Evolutionary conservation across 768 basidiomycete genomes (phyloP).

Genomic region (Hemileccinum rubropunctum): DNA sequence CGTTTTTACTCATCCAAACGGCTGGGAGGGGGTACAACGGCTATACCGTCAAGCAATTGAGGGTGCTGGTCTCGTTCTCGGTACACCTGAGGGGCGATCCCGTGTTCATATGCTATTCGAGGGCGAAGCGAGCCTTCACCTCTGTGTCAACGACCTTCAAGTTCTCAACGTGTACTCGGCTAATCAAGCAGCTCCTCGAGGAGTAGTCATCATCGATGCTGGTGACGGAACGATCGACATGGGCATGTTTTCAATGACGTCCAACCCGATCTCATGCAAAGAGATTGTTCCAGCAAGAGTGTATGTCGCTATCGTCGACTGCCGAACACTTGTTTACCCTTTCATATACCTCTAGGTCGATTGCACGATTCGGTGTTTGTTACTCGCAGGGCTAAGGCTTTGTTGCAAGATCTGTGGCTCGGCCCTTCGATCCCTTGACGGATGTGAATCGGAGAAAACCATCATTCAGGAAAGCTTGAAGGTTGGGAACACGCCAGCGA

Average conservation of each 20-base stretch:
- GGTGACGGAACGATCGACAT: slow-evolving; percentile 40
- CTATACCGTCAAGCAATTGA: slow-evolving; percentile 21
- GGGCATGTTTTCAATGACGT: slow-evolving; percentile 32
- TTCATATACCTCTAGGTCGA: too few species aligned
- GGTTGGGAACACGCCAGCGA: neutral
- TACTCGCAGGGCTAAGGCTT: too few species aligned
- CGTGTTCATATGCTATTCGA: slow-evolving; percentile 23
- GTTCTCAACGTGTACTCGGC: too few species aligned
- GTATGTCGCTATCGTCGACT: slow-evolving; percentile 2
- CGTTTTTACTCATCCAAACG: slow-evolving; percentile 28
- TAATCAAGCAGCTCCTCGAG: slow-evolving; percentile 22
- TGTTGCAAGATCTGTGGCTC: too few species aligned
- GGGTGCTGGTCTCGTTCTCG: slow-evolving; percentile 21
- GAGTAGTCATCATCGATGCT: slow-evolving; percentile 41
- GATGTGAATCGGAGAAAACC: too few species aligned
- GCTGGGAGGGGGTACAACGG: slow-evolving; percentile 26
- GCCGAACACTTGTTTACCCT: neutral
- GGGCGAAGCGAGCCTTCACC: slow-evolving; percentile 24
- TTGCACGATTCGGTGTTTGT: too few species aligned
- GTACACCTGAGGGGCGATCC: slow-evolving; percentile 2
- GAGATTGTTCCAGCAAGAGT: slow-evolving; percentile 33
- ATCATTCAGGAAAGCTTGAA: neutral
- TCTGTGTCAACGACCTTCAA: slow-evolving; percentile 45
- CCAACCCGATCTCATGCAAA: slow-evolving; percentile 23
- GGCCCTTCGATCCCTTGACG: too few species aligned